Evolutionary conservation across 1,139 yeast species (phyloP), one percentile per base, ranked within the genome.

Genomic region (Petasospora fabianii): DNA sequence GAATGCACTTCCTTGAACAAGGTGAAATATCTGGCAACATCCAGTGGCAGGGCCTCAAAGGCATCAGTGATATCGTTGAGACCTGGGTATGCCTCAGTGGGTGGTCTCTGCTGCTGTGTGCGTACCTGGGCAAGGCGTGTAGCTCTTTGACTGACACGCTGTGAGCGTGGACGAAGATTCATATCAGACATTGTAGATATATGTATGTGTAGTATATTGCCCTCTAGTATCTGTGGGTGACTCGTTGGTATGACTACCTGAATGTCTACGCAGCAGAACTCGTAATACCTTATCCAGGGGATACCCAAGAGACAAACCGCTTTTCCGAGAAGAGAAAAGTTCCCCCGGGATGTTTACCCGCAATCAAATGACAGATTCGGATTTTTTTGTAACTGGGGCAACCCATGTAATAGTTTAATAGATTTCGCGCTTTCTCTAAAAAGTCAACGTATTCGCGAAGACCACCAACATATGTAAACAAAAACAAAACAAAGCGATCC

Each of bases 1-100:
- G 97, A 97, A 56, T 90, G 97, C 40, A 92, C 88, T 59, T 92
- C 98, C 58, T 88, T 85, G 48, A 92, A 68, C 20, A 88, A 68
- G 0, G 98, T 92, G 61, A 90, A 80, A 59, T 90, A 92, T 41
- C 92, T 77, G 37, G 88, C 77, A 37, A 87, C 70, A 52, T 88
- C 97, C 44, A 75, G 58, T 2, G 98, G 98, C 49, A 90, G 71
- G 21, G 96, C 96, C 59, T 88, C 95, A 46, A 92, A 75, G 2
- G 92, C 95, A 65, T 92, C 98, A 32, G 86, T 73, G 42, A 92
- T 76, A 58, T 92, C 98, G 62, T 90, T 92, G 42, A 92, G 69
- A 1, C 97, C 98, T 0, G 97, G 95, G 49, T 55, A 62, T 14
- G 62, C 48, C 46, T 65, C 66, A 6, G 46, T 39, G n/a, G 27